Evolutionary conservation across 331 rosid species (phyloP).

Genomic region (Spiraea crenata): DNA sequence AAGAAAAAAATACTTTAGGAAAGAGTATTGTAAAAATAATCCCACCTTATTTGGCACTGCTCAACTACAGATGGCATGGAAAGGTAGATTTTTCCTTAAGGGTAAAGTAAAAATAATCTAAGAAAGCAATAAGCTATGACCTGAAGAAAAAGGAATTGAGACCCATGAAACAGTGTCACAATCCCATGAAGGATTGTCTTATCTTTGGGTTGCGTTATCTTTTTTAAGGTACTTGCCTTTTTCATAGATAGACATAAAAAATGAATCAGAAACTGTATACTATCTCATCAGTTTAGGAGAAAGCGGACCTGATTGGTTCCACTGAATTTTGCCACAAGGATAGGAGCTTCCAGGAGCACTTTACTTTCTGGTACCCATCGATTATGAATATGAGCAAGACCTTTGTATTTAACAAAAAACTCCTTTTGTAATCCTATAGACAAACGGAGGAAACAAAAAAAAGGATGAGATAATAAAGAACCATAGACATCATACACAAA

Average conservation of each 20-base stretch:
- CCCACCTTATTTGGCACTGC: background rate
- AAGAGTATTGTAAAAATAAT: no score
- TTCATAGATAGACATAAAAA: background rate
- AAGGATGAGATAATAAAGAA: conserved; percentile 17
- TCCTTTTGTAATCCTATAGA: conserved; percentile 41
- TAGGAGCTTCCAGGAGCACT: conserved; percentile 55
- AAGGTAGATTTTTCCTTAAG: background rate
- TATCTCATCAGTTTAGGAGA: conserved; percentile 10
- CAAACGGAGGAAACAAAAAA: conserved; percentile 15
- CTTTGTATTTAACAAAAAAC: conserved; percentile 58
- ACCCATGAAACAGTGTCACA: conserved; percentile 2
- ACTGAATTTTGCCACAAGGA: conserved; percentile 42
- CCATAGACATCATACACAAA: conserved; percentile 12
- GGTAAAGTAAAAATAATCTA: background rate
- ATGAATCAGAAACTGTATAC: background rate
- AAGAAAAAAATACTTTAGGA: conserved; percentile 2
- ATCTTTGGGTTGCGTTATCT: background rate
- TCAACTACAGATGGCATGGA: conserved; percentile 2
- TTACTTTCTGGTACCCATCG: conserved; percentile 52
- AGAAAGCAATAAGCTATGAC: background rate
- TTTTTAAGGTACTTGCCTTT: background rate
- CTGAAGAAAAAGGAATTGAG: background rate
- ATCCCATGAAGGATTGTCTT: background rate
- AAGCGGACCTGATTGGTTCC: conserved; percentile 46
- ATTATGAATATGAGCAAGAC: conserved; percentile 68